phyloP scores from a whole-genome alignment of 2,329 filamentous ascomycete genomes.

The Davidsoniella virescens region DNA sequence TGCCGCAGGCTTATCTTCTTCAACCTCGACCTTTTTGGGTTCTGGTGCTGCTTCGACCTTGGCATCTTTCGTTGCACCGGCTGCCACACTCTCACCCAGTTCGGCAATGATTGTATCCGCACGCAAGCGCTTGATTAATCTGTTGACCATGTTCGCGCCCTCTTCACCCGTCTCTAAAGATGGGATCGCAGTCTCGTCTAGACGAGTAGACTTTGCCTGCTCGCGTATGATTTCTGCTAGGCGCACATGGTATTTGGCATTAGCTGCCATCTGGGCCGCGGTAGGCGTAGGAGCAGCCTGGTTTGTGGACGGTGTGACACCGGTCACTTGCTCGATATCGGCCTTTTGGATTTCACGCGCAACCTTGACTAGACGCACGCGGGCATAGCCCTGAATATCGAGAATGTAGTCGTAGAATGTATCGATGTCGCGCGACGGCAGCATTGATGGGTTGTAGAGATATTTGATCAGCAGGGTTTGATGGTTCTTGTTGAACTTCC shows the following conservation, averaged over 20 bases:
- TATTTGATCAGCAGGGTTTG: slow-evolving; percentile 77
- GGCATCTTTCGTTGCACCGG: slow-evolving; percentile 13
- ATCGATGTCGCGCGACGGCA: slow-evolving; percentile 53
- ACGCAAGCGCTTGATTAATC: slow-evolving; percentile 46
- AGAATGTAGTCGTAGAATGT: slow-evolving; percentile 62
- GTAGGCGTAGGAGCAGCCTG: slow-evolving; percentile 7
- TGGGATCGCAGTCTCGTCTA: slow-evolving; percentile 24
- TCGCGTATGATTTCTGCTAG: slow-evolving; percentile 38
- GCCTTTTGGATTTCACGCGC: slow-evolving; percentile 45
- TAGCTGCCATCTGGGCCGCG: slow-evolving; percentile 15
- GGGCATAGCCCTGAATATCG: slow-evolving; percentile 60
- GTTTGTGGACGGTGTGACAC: slow-evolving; percentile 20
- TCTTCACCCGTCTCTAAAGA: slow-evolving; percentile 25
- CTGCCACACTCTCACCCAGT: slow-evolving; percentile 33
- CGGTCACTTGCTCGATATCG: slow-evolving; percentile 35
- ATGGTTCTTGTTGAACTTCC: slow-evolving; percentile 96
- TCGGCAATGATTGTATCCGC: slow-evolving; percentile 41
- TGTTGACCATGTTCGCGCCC: slow-evolving; percentile 29
- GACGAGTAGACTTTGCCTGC: slow-evolving; percentile 23
- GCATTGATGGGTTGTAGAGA: slow-evolving; percentile 52
- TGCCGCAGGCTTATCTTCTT: slow-evolving; percentile 9
- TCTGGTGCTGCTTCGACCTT: neutral
- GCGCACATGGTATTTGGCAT: slow-evolving; percentile 33
- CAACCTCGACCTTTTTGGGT: slow-evolving; percentile 10
- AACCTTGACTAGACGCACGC: slow-evolving; percentile 49